Evolutionary conservation across 1,139 yeast genomes (phyloP).

Genomic region (Candida sanyaensis): DNA sequence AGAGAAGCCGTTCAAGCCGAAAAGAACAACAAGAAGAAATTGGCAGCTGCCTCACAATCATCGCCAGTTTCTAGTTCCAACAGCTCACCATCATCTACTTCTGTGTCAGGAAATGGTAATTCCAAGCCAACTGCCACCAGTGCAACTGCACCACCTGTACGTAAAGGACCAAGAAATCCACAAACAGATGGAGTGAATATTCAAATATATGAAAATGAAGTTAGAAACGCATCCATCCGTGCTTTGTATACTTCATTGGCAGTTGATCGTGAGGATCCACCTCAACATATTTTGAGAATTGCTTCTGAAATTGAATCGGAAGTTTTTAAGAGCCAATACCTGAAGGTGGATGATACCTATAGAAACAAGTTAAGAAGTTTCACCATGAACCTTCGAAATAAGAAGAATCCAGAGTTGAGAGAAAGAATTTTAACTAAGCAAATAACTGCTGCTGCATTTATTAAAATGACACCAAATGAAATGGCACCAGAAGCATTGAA

Average conservation of each 20-base stretch:
- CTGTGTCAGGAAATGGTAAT: neutral
- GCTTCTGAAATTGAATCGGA: constrained; percentile 76
- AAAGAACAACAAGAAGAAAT: constrained; percentile 48
- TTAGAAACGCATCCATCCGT: constrained; percentile 81
- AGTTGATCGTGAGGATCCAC: constrained; percentile 63
- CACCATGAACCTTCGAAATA: constrained; percentile 83
- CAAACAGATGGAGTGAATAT: constrained; percentile 79
- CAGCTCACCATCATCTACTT: neutral
- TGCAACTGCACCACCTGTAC: constrained; percentile 12
- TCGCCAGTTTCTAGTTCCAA: constrained; percentile 1
- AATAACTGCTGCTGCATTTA: constrained; percentile 63
- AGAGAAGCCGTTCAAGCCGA: constrained; percentile 85
- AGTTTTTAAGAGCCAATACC: constrained; percentile 61
- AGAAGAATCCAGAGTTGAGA: constrained; percentile 84
- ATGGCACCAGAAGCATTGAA: constrained; percentile 91
- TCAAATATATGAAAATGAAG: constrained; percentile 66
- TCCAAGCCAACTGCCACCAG: constrained; percentile 8
- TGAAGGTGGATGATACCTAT: constrained; percentile 58
- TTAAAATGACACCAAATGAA: constrained; percentile 85
- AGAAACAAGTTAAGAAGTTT: constrained; percentile 81
- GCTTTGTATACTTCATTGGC: constrained; percentile 90
- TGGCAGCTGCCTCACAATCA: constrained; percentile 5
- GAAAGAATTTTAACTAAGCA: constrained; percentile 65
- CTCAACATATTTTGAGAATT: constrained; percentile 55
- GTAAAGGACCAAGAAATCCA: constrained; percentile 65